Percentiles rank a stretch among this genome's conserved stretches.
phyloP scores from a whole-genome alignment of 2,329 filamentous ascomycete genomes.

The Pestalotiopsis sp. region DNA sequence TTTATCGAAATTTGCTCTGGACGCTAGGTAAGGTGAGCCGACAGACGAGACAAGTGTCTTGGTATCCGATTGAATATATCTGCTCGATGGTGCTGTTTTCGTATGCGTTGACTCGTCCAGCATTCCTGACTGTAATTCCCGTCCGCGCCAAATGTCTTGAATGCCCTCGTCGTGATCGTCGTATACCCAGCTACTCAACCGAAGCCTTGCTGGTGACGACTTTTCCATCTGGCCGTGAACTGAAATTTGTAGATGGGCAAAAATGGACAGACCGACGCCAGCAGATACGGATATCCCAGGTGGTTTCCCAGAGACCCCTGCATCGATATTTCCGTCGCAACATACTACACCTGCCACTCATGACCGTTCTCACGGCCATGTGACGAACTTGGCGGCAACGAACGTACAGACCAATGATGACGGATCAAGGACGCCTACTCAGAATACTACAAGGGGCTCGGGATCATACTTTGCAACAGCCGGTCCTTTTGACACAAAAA shows the following conservation, averaged over 20 bases:
- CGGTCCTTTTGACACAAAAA: constrained; percentile 1
- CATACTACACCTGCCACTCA: constrained; percentile 17
- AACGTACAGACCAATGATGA: background rate
- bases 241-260: background rate
- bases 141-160: background rate
- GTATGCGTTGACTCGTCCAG: background rate
- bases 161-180: background rate
- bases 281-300: constrained; percentile 35
- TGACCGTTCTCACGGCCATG: constrained; percentile 11
- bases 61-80: background rate
- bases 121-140: background rate
- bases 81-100: background rate
- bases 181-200: background rate
- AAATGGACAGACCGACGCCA: constrained; percentile 32
- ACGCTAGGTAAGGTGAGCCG: background rate
- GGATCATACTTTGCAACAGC: background rate
- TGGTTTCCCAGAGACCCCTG: constrained; percentile 34
- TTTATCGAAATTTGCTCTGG: background rate
- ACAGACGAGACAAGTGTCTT: background rate
- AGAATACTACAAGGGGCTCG: background rate
- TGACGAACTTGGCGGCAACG: constrained; percentile 11
- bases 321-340: constrained; percentile 16
- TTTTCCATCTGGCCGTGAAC: no score
- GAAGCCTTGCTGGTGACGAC: background rate
- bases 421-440: background rate